Conservation (phyloP, 768 basidiomycete genomes). For the Leccinum arenicola region DNA sequence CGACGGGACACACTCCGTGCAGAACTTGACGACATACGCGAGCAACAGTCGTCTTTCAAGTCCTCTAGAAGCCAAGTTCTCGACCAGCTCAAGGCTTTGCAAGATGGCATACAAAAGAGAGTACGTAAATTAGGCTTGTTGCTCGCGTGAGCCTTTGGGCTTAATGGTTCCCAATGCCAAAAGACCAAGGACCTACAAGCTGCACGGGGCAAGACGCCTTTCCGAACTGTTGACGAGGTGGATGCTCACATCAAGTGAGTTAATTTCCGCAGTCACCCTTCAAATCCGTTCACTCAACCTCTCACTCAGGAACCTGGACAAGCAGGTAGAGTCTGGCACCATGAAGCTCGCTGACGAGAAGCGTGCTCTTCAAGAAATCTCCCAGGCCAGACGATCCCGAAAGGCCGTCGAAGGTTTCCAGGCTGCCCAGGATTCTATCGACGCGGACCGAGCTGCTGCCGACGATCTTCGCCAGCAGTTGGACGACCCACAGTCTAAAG, state of each 20-base stretch:
- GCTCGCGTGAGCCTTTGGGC: background rate
- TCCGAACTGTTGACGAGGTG: slow-evolving; percentile 80
- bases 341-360: slow-evolving; percentile 96
- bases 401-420: slow-evolving; percentile 80
- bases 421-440: slow-evolving; percentile 74
- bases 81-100: slow-evolving; percentile 75
- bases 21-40: slow-evolving; percentile 78
- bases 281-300: slow-evolving; percentile 1
- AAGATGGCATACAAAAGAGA: slow-evolving; percentile 82
- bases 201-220: slow-evolving; percentile 72
- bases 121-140: slow-evolving; percentile 34
- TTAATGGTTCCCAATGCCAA: slow-evolving; percentile 3
- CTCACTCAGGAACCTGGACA: slow-evolving; percentile 67
- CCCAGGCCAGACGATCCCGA: slow-evolving; percentile 64
- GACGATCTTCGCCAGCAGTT: slow-evolving; percentile 81
- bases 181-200: slow-evolving; percentile 87
- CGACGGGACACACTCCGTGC: slow-evolving; percentile 66
- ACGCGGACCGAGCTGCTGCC: slow-evolving; percentile 67
- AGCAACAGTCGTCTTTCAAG: slow-evolving; percentile 78
- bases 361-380: slow-evolving; percentile 89
- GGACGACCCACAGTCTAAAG: slow-evolving; percentile 88
- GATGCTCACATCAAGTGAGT: slow-evolving; percentile 83
- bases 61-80: slow-evolving; percentile 61
- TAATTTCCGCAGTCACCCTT: slow-evolving; percentile 7
- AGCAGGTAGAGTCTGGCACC: slow-evolving; percentile 86